Percentiles rank a stretch among this genome's conserved stretches.
phyloP scores from a whole-genome alignment of 305 asterid genomes.

The Fraxinus baroniana region DNA sequence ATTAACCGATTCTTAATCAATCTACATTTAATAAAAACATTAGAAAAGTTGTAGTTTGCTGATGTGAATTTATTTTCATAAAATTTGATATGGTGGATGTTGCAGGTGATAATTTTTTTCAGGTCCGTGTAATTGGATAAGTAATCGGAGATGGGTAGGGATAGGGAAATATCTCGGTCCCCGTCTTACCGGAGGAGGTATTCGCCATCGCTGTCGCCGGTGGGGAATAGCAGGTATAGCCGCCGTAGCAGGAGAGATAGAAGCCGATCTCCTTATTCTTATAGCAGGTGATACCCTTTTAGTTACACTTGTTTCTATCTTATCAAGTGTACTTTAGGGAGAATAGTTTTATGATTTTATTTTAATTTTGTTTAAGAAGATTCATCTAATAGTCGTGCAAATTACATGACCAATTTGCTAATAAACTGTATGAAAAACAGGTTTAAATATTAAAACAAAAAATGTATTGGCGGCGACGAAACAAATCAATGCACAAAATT shows the following conservation, averaged over 20 bases:
- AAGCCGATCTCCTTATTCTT: conserved; percentile 77
- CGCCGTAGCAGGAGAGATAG: conserved; percentile 85
- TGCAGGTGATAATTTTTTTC: conserved; percentile 29
- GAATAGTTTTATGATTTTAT: background rate
- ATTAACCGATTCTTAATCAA: conserved; percentile 5
- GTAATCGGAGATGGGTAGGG: conserved; percentile 60
- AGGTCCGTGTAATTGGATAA: conserved; percentile 18
- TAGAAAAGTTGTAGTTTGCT: background rate
- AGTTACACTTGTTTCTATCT: conserved; percentile 36
- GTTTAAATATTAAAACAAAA: background rate
- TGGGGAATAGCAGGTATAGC: conserved; percentile 49
- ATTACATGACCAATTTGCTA: background rate
- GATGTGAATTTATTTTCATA: background rate
- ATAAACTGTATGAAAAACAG: background rate
- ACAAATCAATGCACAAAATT: background rate
- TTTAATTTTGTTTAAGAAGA: background rate
- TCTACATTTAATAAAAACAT: background rate
- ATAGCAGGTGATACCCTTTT: conserved; percentile 96
- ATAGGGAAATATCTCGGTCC: conserved; percentile 74
- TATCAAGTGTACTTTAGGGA: background rate
- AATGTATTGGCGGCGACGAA: background rate
- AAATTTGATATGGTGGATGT: conserved; percentile 19
- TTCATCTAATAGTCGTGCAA: background rate
- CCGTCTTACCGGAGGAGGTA: conserved; percentile 73
- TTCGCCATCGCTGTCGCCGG: conserved; percentile 83